These are phyloP conservation scores for Suillus clintonianus DNA, from an alignment of 768 basidiomycete genomes.

Conservation along the genomic window DNA sequence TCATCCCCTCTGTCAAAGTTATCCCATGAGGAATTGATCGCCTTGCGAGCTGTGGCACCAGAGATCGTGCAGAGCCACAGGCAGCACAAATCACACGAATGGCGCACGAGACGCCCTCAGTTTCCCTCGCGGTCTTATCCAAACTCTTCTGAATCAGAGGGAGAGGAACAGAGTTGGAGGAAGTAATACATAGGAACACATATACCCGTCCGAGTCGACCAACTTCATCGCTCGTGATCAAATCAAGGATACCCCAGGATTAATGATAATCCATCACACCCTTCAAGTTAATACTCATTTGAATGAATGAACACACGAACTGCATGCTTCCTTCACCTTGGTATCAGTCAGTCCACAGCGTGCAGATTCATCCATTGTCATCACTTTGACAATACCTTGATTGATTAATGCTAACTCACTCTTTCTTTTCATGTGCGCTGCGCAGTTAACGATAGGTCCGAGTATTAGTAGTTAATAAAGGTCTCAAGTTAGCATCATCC, in stretches of 20 bases:
- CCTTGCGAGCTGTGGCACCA: conserved; percentile 21
- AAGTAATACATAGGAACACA: not conserved
- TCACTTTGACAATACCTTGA: not conserved
- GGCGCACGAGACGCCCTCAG: conserved; percentile 12
- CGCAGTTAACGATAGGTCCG: no score
- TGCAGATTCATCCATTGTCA: not conserved
- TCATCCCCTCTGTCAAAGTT: conserved; percentile 22
- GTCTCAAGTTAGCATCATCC: not conserved
- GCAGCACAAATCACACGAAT: conserved; percentile 28
- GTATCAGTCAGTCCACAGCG: not conserved
- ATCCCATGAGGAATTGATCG: conserved; percentile 5
- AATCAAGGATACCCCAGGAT: not conserved
- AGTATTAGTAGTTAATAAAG: not conserved
- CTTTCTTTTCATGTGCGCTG: no score
- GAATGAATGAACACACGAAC: not conserved
- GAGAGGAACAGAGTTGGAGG: conserved; percentile 17
- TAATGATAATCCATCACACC: not conserved
- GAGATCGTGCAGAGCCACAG: conserved; percentile 28
- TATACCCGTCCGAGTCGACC: not conserved
- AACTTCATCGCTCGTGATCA: not conserved
- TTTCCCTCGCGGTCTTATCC: not conserved
- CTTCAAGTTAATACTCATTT: not conserved
- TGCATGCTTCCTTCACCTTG: not conserved
- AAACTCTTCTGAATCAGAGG: conserved; percentile 21
- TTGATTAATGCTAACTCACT: no score